phyloP scores from a whole-genome alignment of 495 filamentous ascomycete genomes.

The Neurospora sp. region DNA sequence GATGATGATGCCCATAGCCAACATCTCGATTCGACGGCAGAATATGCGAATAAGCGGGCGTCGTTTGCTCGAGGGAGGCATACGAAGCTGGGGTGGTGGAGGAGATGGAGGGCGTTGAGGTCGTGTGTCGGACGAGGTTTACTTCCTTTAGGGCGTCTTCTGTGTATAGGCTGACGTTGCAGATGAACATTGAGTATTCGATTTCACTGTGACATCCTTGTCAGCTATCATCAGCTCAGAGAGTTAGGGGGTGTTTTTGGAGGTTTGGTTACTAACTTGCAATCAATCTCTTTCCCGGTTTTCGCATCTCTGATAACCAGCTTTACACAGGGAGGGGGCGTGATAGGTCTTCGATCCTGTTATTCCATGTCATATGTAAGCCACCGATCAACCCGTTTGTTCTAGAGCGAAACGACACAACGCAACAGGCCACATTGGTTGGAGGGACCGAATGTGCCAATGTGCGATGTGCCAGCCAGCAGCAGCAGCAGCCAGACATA shows the following conservation, averaged over 20 bases:
- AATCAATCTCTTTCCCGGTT: slow-evolving; percentile 80
- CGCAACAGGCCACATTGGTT: not conserved
- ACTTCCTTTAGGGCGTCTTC: slow-evolving; percentile 78
- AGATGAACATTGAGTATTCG: slow-evolving; percentile 82
- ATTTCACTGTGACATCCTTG: slow-evolving; percentile 33
- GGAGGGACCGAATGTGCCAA: not conserved
- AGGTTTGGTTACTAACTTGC: slow-evolving; percentile 73
- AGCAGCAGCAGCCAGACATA: not conserved
- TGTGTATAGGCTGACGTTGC: slow-evolving; percentile 89
- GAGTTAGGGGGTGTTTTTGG: not conserved
- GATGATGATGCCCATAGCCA: slow-evolving; percentile 7
- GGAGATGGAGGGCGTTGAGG: slow-evolving; percentile 81
- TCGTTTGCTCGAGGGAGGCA: slow-evolving; percentile 20
- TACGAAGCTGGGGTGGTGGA: slow-evolving; percentile 44
- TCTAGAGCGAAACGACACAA: not conserved
- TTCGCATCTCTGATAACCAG: slow-evolving; percentile 69
- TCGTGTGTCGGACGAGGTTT: slow-evolving; percentile 84
- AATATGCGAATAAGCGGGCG: slow-evolving; percentile 24
- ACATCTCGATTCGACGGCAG: slow-evolving; percentile 23
- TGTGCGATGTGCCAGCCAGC: not conserved
- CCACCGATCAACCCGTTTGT: not conserved
- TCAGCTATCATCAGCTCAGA: not conserved
- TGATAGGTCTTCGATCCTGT: slow-evolving; percentile 91
- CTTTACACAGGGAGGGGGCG: slow-evolving; percentile 85
- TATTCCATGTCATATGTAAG: not conserved